These are phyloP conservation scores for Elsinoe arachidis DNA, from an alignment of 2,329 filamentous ascomycete genomes.

Conservation along the genomic window DNA sequence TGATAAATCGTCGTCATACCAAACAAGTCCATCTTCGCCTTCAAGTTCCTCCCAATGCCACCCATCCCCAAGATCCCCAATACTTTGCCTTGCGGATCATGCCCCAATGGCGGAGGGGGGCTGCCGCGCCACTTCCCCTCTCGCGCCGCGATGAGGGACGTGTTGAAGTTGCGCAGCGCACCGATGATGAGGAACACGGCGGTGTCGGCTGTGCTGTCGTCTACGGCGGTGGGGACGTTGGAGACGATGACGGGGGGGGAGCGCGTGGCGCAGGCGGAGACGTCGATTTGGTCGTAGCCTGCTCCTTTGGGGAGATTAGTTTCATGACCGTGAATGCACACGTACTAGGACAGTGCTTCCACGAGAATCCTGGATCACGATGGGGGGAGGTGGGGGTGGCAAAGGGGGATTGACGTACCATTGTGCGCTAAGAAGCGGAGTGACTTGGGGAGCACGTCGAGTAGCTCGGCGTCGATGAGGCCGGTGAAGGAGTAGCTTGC, in stretches of 20 bases:
- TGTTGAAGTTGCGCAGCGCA: conserved; percentile 64
- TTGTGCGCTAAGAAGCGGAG: conserved; percentile 36
- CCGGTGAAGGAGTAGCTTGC: conserved; percentile 57
- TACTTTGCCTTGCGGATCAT: conserved; percentile 69
- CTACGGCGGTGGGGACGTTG: conserved; percentile 71
- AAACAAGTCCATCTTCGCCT: conserved; percentile 64
- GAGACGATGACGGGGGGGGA: conserved; percentile 57
- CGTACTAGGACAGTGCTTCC: too few relatives aligned
- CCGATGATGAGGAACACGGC: conserved; percentile 76
- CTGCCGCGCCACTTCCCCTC: conserved; percentile 59
- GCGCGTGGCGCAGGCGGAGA: conserved; percentile 59
- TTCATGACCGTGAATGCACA: background rate
- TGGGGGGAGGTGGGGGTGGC: background rate
- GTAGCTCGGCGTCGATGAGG: conserved; percentile 59
- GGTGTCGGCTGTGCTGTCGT: conserved; percentile 75
- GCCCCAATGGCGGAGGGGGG: conserved; percentile 50
- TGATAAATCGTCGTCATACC: conserved; percentile 69
- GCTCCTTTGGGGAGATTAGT: conserved; percentile 46
- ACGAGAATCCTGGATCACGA: background rate
- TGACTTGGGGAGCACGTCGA: conserved; percentile 39
- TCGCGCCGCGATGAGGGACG: conserved; percentile 56
- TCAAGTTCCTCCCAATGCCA: conserved; percentile 71
- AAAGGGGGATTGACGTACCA: conserved; percentile 28
- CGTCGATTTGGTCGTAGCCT: conserved; percentile 76
- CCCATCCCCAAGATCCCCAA: conserved; percentile 81